Evolutionary conservation across 768 basidiomycete genomes (phyloP).

Genomic region (Termitomyces sp.): DNA sequence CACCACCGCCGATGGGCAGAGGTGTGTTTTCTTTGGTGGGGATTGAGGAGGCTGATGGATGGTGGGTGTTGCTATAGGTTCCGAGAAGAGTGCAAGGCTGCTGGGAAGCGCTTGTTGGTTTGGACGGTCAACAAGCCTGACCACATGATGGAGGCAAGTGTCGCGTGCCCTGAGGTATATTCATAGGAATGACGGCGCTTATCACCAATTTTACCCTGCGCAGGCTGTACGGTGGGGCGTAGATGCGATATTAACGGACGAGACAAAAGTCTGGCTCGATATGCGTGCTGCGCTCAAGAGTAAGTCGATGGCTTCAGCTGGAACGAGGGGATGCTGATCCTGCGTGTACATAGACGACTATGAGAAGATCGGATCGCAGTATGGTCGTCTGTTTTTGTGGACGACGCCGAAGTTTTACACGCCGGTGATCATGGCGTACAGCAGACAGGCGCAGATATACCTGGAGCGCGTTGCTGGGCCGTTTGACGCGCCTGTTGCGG

Average conservation of each 20-base stretch:
- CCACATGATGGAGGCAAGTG: constrained; percentile 84
- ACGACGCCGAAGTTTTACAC: constrained; percentile 62
- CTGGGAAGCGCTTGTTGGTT: constrained; percentile 84
- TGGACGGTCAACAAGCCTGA: constrained; percentile 95
- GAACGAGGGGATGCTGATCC: background rate
- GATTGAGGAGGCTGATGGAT: background rate
- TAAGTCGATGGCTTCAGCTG: constrained; percentile 27
- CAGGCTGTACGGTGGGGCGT: constrained; percentile 81
- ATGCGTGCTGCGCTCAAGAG: constrained; percentile 58
- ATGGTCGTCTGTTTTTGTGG: constrained; percentile 74
- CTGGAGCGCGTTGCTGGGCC: constrained; percentile 57
- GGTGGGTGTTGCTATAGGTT: constrained; percentile 50
- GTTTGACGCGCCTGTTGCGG: constrained; percentile 34
- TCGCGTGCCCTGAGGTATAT: constrained; percentile 2
- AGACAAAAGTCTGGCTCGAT: constrained; percentile 66
- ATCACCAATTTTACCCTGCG: background rate
- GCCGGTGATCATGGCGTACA: constrained; percentile 37
- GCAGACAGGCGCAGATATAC: constrained; percentile 26
- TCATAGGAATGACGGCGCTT: background rate
- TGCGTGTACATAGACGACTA: constrained; percentile 54
- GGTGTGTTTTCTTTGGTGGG: constrained; percentile 40
- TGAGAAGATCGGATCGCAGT: constrained; percentile 57
- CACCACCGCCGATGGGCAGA: constrained; percentile 69
- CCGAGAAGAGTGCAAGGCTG: constrained; percentile 70
- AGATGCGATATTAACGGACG: constrained; percentile 76